A percentile compares a stretch with the other conserved stretches of the same genome.
phyloP scores from a whole-genome alignment of 176 grass and related monocot genomes.

The Aegilops tauschii region DNA sequence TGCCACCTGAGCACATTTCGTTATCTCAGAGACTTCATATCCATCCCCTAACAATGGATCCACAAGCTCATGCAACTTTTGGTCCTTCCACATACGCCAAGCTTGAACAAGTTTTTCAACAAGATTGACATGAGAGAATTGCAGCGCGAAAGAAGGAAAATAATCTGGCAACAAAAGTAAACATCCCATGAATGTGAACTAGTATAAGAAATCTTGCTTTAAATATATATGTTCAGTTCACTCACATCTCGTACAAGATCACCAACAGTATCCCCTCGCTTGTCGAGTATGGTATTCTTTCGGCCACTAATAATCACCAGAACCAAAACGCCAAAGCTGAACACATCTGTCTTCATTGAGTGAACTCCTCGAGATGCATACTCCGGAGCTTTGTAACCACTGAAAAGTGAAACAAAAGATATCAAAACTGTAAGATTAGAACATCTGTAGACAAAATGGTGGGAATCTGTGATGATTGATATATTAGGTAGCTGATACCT shows the following conservation, averaged over 20 bases:
- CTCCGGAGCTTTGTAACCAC: slow-evolving; percentile 51
- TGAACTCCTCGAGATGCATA: slow-evolving; percentile 36
- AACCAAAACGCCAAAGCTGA: slow-evolving; percentile 48
- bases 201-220: not conserved
- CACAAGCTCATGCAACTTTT: no score
- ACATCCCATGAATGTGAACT: no score
- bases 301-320: slow-evolving; percentile 39
- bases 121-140: no score
- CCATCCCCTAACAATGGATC: no score
- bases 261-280: slow-evolving; percentile 33
- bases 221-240: not conserved
- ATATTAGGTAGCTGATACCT: slow-evolving; percentile 10
- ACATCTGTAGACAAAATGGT: not conserved
- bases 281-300: slow-evolving; percentile 26
- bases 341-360: slow-evolving; percentile 58
- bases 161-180: no score
- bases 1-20: no score
- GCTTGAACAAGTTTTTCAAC: not conserved
- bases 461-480: not conserved
- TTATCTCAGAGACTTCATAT: no score
- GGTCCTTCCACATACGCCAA: no score
- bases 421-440: not conserved
- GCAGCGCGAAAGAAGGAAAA: no score
- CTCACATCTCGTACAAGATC: slow-evolving; percentile 49
- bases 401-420: not conserved